These are phyloP conservation scores for Herpotrichia juniperi DNA, from an alignment of 2,329 filamentous ascomycete genomes.

Conservation along the genomic window DNA sequence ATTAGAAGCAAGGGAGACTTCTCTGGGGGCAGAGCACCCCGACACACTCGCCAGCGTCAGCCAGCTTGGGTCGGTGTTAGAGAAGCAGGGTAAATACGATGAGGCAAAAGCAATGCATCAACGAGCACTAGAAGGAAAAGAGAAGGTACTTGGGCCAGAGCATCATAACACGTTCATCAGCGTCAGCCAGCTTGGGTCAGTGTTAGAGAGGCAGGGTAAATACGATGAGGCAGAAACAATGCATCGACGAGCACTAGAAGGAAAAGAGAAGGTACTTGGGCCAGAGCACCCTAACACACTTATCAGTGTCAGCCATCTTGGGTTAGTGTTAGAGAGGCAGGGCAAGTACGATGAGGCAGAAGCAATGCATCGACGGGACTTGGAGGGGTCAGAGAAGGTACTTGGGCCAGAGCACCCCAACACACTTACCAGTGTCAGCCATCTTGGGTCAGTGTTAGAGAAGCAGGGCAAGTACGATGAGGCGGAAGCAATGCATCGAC, in stretches of 20 bases:
- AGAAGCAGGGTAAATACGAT: not conserved
- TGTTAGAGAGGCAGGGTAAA: not conserved
- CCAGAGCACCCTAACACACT: slow-evolving; percentile 11
- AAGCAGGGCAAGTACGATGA: slow-evolving; percentile 1
- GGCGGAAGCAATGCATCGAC: slow-evolving; percentile 1
- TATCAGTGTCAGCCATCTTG: slow-evolving; percentile 5
- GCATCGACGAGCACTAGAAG: slow-evolving; percentile 2
- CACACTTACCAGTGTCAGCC: slow-evolving; percentile 8
- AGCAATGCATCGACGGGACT: not conserved
- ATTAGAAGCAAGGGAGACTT: slow-evolving; percentile 4
- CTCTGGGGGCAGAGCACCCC: slow-evolving; percentile 11
- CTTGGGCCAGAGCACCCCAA: slow-evolving; percentile 11
- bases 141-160: slow-evolving; percentile 8
- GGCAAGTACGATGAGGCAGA: slow-evolving; percentile 3
- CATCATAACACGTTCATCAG: slow-evolving; percentile 11
- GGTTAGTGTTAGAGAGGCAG: not conserved
- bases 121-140: slow-evolving; percentile 1
- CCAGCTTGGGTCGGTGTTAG: slow-evolving; percentile 1
- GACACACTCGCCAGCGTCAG: slow-evolving; percentile 8
- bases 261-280: slow-evolving; percentile 6
- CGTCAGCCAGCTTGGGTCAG: slow-evolving; percentile 2
- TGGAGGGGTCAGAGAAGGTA: slow-evolving; percentile 2
- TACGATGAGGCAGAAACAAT: slow-evolving; percentile 3
- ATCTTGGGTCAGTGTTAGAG: slow-evolving; percentile 1
- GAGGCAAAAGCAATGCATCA: slow-evolving; percentile 2